Conservation (phyloP, 1,139 yeast genomes). For the Blastobotrys ciferrii region DNA sequence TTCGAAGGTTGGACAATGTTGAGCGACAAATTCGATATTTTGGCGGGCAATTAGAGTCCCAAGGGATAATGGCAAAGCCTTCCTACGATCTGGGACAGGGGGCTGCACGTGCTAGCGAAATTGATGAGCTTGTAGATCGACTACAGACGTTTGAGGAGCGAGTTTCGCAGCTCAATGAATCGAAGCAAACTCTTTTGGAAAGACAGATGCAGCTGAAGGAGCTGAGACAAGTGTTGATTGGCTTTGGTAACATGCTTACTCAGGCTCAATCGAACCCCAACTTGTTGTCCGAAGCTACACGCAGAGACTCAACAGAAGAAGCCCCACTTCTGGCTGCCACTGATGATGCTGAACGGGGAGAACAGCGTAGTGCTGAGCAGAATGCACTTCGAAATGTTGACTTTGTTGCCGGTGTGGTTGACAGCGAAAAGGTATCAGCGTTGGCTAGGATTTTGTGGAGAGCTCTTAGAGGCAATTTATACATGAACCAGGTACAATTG, state of each 20-base stretch:
- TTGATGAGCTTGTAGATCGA: conserved; percentile 71
- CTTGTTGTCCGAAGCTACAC: conserved; percentile 27
- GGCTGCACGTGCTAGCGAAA: conserved; percentile 53
- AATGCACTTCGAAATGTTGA: conserved; percentile 38
- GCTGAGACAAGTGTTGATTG: conserved; percentile 64
- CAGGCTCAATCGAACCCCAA: conserved; percentile 31
- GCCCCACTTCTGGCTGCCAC: conserved; percentile 35
- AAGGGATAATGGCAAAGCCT: background rate
- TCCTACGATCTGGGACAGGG: conserved; percentile 21
- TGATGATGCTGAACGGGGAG: conserved; percentile 27
- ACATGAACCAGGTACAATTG: conserved; percentile 68
- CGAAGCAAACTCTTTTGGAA: conserved; percentile 52
- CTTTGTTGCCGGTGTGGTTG: conserved; percentile 83
- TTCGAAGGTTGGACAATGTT: conserved; percentile 61
- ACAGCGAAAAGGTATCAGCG: conserved; percentile 63
- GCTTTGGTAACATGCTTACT: conserved; percentile 56
- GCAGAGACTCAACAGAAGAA: conserved; percentile 32
- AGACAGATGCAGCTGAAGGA: conserved; percentile 60
- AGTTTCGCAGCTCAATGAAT: conserved; percentile 52
- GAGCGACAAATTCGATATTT: conserved; percentile 56
- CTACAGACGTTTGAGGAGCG: conserved; percentile 63
- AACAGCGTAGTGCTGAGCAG: conserved; percentile 13
- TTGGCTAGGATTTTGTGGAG: conserved; percentile 92
- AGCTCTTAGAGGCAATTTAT: conserved; percentile 83
- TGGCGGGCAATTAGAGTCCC: conserved; percentile 21